Evolutionary conservation across 345 rosid genomes (phyloP), one percentile per base, ranked within the genome.

Genomic region (Boechera stricta): DNA sequence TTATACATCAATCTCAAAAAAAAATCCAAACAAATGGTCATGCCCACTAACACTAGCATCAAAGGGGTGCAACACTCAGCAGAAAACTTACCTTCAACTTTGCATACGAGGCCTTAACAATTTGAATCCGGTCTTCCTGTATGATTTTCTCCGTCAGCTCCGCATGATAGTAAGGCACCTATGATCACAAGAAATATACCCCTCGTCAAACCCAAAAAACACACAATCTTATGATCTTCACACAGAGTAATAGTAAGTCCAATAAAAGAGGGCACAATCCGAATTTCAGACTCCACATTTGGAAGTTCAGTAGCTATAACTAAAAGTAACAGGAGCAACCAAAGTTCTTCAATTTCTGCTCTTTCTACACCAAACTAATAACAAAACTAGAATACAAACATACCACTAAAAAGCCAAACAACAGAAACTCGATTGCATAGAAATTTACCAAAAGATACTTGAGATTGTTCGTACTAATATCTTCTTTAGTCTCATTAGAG

Each of bases 101-200:
- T 24, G 70, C 73, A 72, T 78, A 82, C 4, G 91, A 84, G 55
- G 88, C 83, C 69, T 88, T 89, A 32, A 91, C 83, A 75, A 88
- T 71, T 44, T 38, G 88, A 73, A 90, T 59, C 79, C 97, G 89
- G 39, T 93, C 97, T 5, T 84, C 92, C 77, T 82, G 84, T 7
- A 58, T 42, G 49, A 88, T 57, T 76, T 84, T 91, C 81, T 91
- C 99, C 3, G 79, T 89, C 84, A 96, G 77, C 85, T 93, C 98
- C 4, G 86, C 93, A 64, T 86, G 85, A 82, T 88, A 93, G 83
- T 78, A 91, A 8, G 99, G 91, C 58, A 88, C 97, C 98, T 92
- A 79, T 7, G 44, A 53, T 5, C 74, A 73, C 36, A 58, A 10
- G 13, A 28, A 18, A 18, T 16, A 13, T 26, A 58, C 35, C 32